A percentile compares a stretch with the other conserved stretches of the same genome.
These are phyloP conservation scores for Trichomonas vaginalis DNA, from an alignment of 208 protist species.

Conservation along the genomic window DNA sequence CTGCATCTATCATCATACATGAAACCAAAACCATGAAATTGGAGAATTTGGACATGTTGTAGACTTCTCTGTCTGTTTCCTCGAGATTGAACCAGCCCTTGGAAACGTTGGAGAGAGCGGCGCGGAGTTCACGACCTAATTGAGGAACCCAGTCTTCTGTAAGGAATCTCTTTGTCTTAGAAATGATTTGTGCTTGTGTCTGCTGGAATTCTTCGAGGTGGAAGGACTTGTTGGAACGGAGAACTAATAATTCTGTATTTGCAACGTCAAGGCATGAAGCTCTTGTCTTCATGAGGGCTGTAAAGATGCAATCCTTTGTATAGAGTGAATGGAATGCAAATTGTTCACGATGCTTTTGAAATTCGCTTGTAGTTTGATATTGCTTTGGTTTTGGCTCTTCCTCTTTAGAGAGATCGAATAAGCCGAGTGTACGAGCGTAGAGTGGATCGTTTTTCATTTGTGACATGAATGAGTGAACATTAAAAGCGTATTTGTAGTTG, in stretches of 20 bases:
- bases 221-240: slow-evolving; percentile 11
- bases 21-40: slow-evolving; percentile 18
- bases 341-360: neutral
- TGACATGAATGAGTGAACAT: neutral
- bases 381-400: neutral
- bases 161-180: slow-evolving; percentile 1
- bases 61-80: slow-evolving; percentile 29
- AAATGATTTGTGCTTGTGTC: neutral
- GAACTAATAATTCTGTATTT: neutral
- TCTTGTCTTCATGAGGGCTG: neutral
- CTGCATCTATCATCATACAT: slow-evolving; percentile 13
- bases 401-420: neutral
- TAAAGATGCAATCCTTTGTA: slow-evolving; percentile 14
- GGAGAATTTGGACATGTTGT: slow-evolving; percentile 31
- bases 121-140: slow-evolving; percentile 18
- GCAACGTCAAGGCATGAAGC: neutral
- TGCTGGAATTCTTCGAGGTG: slow-evolving; percentile 17
- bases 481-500: slow-evolving; percentile 12
- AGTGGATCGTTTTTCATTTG: neutral
- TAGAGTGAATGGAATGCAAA: slow-evolving; percentile 4
- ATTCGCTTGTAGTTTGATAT: neutral
- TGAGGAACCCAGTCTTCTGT: slow-evolving; percentile 27
- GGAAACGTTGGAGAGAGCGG: slow-evolving; percentile 5
- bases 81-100: slow-evolving; percentile 34
- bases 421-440: neutral